phyloP scores from a whole-genome alignment of 2,329 filamentous ascomycete genomes.

The Calonectria honghensis region DNA sequence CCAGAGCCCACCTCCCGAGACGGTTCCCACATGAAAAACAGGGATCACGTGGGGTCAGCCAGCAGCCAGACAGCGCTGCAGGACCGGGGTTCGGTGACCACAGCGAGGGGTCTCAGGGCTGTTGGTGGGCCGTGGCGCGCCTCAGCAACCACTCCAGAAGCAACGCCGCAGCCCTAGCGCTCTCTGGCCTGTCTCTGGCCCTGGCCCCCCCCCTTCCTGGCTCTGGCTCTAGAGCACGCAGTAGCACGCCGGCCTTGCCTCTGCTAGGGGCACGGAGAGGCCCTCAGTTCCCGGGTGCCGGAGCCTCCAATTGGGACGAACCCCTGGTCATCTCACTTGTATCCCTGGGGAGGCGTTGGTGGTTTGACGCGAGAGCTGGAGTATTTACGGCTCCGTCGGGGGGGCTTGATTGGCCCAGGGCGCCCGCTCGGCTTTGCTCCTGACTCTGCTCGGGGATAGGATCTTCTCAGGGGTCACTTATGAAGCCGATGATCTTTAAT shows the following conservation, averaged over 20 bases:
- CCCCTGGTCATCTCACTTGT: conserved; percentile 34
- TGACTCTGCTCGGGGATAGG: conserved; percentile 20
- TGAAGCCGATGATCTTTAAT: conserved; percentile 26
- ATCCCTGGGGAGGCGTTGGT: conserved; percentile 4
- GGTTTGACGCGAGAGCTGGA: not conserved
- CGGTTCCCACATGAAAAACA: conserved; percentile 35
- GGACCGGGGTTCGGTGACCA: conserved; percentile 19
- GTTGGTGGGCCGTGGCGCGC: conserved; percentile 7
- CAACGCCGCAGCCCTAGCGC: conserved; percentile 29
- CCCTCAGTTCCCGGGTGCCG: conserved; percentile 32
- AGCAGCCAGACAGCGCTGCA: conserved; percentile 16
- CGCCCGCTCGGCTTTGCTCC: not conserved
- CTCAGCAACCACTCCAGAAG: conserved; percentile 17
- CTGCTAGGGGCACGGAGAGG: conserved; percentile 21
- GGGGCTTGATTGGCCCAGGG: not conserved
- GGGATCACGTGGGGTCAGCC: conserved; percentile 35
- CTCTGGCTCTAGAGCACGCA: conserved; percentile 4
- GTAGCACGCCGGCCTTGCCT: conserved; percentile 3
- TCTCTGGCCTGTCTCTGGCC: conserved; percentile 12
- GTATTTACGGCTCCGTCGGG: conserved; percentile 7
- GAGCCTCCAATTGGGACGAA: conserved; percentile 22
- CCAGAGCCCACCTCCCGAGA: conserved; percentile 29
- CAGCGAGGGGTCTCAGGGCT: conserved; percentile 13
- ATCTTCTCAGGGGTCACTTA: conserved; percentile 24
- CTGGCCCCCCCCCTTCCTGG: not conserved